Evolutionary conservation across 257 asterid species (phyloP).

Genomic region (Lavandula angustifolia): DNA sequence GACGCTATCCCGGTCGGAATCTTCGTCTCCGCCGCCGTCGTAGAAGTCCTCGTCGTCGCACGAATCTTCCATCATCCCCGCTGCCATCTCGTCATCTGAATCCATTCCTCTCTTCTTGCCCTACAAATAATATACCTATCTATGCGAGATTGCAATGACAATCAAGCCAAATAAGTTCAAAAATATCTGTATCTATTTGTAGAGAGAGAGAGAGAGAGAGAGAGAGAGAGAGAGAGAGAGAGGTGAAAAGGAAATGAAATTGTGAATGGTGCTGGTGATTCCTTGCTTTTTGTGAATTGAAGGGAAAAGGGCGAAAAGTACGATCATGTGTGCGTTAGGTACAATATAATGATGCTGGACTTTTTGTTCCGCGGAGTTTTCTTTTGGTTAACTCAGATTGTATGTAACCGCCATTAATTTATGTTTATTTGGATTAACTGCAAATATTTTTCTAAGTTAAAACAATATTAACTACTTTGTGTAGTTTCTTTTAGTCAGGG

Average conservation of each 20-base stretch:
- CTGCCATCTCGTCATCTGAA: slow-evolving; percentile 67
- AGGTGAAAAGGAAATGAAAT: slow-evolving; percentile 29
- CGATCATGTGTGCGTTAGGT: slow-evolving; percentile 30
- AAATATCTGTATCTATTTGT: slow-evolving; percentile 13
- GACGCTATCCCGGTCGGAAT: slow-evolving; percentile 61
- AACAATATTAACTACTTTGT: no score
- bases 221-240: slow-evolving; percentile 9
- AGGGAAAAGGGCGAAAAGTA: slow-evolving; percentile 23
- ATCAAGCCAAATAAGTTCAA: slow-evolving; percentile 20
- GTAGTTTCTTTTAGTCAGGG: no score
- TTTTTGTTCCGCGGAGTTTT: not conserved
- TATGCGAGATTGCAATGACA: slow-evolving; percentile 1
- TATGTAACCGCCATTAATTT: no score
- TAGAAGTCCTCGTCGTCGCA: slow-evolving; percentile 62
- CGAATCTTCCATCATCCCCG: slow-evolving; percentile 54
- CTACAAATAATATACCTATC: not conserved
- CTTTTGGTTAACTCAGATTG: no score
- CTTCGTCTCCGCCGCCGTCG: slow-evolving; percentile 55
- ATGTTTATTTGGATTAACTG: no score
- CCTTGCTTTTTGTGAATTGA: slow-evolving; percentile 34
- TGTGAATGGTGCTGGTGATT: slow-evolving; percentile 37
- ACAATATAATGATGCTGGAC: slow-evolving; percentile 29
- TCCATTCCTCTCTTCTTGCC: slow-evolving; percentile 44
- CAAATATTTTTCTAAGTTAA: no score
- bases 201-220: not conserved